Conservation (phyloP, 1,284 basidiomycete species). For the Naganishia sp. region DNA sequence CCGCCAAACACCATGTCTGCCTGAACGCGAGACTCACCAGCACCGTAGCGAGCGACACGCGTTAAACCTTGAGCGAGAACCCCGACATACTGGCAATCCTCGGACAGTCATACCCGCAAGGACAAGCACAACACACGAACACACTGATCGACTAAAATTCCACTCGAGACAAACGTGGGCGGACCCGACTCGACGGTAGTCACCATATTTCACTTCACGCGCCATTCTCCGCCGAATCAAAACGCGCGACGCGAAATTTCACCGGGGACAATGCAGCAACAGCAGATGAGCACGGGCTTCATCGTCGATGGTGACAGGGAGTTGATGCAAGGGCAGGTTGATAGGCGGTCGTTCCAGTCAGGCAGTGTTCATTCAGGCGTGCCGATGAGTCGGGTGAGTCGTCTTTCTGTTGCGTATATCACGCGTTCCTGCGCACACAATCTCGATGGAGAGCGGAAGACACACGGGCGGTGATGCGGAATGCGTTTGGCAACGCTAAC, state of each 20-base stretch:
- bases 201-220: too few relatives aligned
- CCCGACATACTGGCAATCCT: not conserved
- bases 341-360: conserved; percentile 1
- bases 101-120: not conserved
- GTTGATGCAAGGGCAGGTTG: conserved; percentile 20
- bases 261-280: not conserved
- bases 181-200: too few relatives aligned
- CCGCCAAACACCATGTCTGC: not conserved
- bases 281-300: not conserved
- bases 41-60: not conserved
- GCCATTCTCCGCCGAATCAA: too few relatives aligned
- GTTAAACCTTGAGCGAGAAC: not conserved
- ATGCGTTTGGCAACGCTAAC: not conserved
- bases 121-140: not conserved
- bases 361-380: conserved; percentile 8
- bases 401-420: not conserved
- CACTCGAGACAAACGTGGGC: not conserved
- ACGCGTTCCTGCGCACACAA: not conserved
- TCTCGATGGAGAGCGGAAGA: not conserved
- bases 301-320: not conserved
- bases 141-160: too few relatives aligned
- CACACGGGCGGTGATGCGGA: not conserved
- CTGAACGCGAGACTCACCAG: not conserved
- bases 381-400: conserved; percentile 25
- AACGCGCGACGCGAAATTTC: not conserved